Percentiles rank a stretch among this genome's conserved stretches.
Conservation (phyloP, 2,329 filamentous ascomycete genomes). For the Sarocladium brachiariae region DNA sequence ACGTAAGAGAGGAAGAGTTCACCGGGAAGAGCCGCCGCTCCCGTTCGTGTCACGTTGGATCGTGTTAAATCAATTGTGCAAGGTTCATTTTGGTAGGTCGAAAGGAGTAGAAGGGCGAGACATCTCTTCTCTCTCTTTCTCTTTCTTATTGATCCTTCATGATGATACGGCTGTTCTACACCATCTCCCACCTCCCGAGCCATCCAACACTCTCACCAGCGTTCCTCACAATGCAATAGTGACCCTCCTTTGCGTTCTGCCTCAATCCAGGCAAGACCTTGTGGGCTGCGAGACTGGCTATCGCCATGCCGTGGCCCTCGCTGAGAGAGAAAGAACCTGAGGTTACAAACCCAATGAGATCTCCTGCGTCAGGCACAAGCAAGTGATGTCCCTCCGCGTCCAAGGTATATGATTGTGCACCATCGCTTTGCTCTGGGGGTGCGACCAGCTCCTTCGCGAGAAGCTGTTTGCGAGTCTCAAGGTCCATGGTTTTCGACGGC, state of each 20-base stretch:
- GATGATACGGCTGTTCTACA: too few species aligned
- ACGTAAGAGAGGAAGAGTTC: too few species aligned
- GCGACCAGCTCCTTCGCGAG: slow-evolving; percentile 42
- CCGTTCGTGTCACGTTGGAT: too few species aligned
- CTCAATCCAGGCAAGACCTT: slow-evolving; percentile 40
- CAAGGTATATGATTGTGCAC: slow-evolving; percentile 28
- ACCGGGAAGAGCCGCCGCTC: too few species aligned
- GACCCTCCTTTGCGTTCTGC: slow-evolving; percentile 33
- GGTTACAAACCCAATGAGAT: slow-evolving; percentile 87
- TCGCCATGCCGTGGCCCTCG: slow-evolving; percentile 65
- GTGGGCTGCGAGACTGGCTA: slow-evolving; percentile 62
- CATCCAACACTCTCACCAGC: slow-evolving; percentile 73
- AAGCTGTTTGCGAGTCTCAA: slow-evolving; percentile 34
- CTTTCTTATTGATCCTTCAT: too few species aligned
- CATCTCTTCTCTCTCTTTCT: too few species aligned
- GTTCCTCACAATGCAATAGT: slow-evolving; percentile 73
- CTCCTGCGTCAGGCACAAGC: slow-evolving; percentile 58
- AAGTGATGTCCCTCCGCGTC: slow-evolving; percentile 54
- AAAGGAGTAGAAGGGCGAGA: too few species aligned
- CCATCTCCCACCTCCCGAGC: slow-evolving; percentile 69
- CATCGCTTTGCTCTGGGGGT: slow-evolving; percentile 22
- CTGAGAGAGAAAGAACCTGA: slow-evolving; percentile 76
- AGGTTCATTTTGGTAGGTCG: too few species aligned
- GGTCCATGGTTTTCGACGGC: slow-evolving; percentile 17
- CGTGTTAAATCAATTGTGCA: too few species aligned